phyloP scores from a whole-genome alignment of 78 protist genomes.

The Cavenderia fasciculata region DNA sequence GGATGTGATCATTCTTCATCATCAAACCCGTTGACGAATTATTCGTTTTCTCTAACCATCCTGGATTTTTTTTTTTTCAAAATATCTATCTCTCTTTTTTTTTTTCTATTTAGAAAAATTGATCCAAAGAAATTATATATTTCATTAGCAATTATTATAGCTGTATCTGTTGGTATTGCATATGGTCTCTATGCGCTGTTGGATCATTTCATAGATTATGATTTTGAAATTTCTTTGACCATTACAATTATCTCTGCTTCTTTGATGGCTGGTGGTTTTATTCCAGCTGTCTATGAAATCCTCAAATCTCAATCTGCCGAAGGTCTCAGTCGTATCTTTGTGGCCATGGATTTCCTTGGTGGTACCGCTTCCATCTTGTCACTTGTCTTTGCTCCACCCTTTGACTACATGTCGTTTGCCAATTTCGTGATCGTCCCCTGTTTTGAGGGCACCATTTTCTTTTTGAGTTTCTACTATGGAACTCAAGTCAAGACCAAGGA shows the following conservation, averaged over 20 bases:
- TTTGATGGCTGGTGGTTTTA: slow-evolving; percentile 29
- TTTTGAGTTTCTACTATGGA: slow-evolving; percentile 9
- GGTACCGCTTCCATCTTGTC: slow-evolving; percentile 14
- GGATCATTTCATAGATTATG: not conserved
- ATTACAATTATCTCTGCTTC: not conserved
- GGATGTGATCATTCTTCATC: no score
- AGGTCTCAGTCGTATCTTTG: slow-evolving; percentile 14
- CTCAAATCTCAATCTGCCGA: not conserved
- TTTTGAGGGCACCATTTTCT: not conserved
- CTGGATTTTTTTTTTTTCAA: no score
- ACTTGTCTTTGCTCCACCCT: not conserved
- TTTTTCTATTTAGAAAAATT: no score
- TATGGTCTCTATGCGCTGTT: not conserved
- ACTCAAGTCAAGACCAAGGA: slow-evolving; percentile 8
- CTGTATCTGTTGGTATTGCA: not conserved
- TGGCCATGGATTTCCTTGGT: slow-evolving; percentile 17
- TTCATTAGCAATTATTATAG: not conserved
- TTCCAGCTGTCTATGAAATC: slow-evolving; percentile 12
- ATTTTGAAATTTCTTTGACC: not conserved
- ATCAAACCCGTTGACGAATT: no score
- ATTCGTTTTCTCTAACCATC: no score
- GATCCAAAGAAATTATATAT: not conserved
- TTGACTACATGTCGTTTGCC: slow-evolving; percentile 1
- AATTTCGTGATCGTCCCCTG: slow-evolving; percentile 5
- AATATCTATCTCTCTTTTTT: no score